Base-by-base conservation (phyloP, 345 rosid genomes). In the Isatis tinctoria region DNA sequence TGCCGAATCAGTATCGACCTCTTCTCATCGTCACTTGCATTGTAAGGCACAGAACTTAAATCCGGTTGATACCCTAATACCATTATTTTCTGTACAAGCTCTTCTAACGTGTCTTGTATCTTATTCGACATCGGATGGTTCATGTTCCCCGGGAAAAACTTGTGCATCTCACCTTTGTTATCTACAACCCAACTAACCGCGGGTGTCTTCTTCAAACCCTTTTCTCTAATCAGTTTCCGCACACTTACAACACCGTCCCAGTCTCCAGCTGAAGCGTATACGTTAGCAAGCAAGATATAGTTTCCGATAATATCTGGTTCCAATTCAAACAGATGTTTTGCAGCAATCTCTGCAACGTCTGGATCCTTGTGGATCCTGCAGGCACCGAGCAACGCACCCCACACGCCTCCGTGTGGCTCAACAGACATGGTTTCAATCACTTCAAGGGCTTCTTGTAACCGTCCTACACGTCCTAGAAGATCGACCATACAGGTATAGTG, bases 311-410 rank as follows among this genome's bases (percentile, higher is more conserved):
- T 64, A 53, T 88, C 35, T 3, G 96, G 98, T 73, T 91, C 97
- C 35, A 89, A 71, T 79, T 81, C 80, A 69, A 88, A 91, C 67
- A 93, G 78, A 76, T 83, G 88, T 60, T 32, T 66, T 14, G 91
- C 91, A 30, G 96, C 94, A 66, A 88, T 77, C 61, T 81, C 78
- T 40, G 96, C 98, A 18, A 88, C 69, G 39, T 87, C 90, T 10
- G 92, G 85, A 71, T 86, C 65, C 14, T 73, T 53, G 75, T 94
- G 90, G 67, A 83, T 81, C 36, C 80, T 84, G 59, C 95, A 94
- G 37, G 96, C 93, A 64, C 93, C 96, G 13, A 94, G 95, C 56
- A 94, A 78, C 24, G 98, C 97, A 37, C 98, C 96, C 98, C 97
- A 94, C 20, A 87, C 87, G 27, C 86, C 89, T 24, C 78, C 89